Conservation (phyloP, 306 rosid genomes). For the Vigna mungo region DNA sequence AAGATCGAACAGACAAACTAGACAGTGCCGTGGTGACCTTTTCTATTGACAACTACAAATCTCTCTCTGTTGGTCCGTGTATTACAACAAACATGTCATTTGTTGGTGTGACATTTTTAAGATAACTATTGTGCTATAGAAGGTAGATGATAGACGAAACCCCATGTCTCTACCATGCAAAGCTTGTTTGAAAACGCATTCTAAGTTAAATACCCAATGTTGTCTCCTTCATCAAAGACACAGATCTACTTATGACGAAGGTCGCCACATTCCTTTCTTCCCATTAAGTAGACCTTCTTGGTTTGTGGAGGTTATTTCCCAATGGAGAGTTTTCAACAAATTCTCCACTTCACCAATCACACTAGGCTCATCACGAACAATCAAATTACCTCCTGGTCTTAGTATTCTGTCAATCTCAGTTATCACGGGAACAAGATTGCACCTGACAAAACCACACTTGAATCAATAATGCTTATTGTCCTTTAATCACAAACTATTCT, state of each 20-base stretch:
- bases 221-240: conserved; percentile 44
- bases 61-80: neutral
- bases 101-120: neutral
- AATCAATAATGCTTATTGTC: neutral
- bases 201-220: conserved; percentile 27
- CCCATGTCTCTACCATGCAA: conserved; percentile 16
- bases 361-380: conserved; percentile 71
- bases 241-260: conserved; percentile 48
- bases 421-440: conserved; percentile 70
- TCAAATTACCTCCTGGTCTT: conserved; percentile 77
- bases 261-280: conserved; percentile 79
- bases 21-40: conserved; percentile 19
- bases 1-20: neutral
- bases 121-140: conserved; percentile 17
- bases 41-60: conserved; percentile 26
- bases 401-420: conserved; percentile 79
- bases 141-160: neutral
- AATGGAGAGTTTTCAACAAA: conserved; percentile 71
- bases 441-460: conserved; percentile 51
- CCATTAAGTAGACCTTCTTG: conserved; percentile 78
- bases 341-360: conserved; percentile 66
- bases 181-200: neutral
- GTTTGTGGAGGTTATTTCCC: conserved; percentile 79
- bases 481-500: neutral
- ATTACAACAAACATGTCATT: neutral